Conservation (phyloP, 2,329 filamentous ascomycete species). For the Colletotrichum sidae region DNA sequence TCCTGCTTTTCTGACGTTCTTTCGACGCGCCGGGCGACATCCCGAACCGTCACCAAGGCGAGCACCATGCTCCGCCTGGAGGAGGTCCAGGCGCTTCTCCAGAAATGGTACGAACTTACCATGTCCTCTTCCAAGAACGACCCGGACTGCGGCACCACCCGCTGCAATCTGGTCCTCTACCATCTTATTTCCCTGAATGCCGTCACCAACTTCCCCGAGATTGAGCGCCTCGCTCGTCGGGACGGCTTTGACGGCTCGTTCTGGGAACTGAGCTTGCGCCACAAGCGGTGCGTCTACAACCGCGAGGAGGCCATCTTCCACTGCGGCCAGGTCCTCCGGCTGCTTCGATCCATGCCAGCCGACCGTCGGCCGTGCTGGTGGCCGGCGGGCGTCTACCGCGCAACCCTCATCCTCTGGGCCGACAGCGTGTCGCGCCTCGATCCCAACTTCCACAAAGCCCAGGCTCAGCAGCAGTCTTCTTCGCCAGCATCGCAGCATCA, state of each 20-base stretch:
- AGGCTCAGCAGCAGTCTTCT: slow-evolving; percentile 21
- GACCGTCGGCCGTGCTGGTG: slow-evolving; percentile 76
- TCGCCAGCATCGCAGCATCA: slow-evolving; percentile 36
- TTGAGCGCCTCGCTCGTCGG: slow-evolving; percentile 73
- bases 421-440: slow-evolving; percentile 62
- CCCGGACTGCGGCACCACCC: slow-evolving; percentile 68
- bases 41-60: slow-evolving; percentile 65
- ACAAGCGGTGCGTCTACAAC: slow-evolving; percentile 73
- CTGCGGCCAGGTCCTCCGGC: slow-evolving; percentile 73
- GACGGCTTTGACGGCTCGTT: slow-evolving; percentile 68
- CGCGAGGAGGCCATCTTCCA: slow-evolving; percentile 74
- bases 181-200: slow-evolving; percentile 78
- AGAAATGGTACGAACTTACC: slow-evolving; percentile 76
- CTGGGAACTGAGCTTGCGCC: slow-evolving; percentile 65
- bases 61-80: slow-evolving; percentile 71
- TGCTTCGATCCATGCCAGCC: slow-evolving; percentile 69
- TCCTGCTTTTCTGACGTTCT: slow-evolving; percentile 72
- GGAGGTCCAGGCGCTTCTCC: slow-evolving; percentile 72
- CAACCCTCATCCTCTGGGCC: slow-evolving; percentile 70
- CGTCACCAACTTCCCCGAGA: slow-evolving; percentile 74
- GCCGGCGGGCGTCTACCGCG: slow-evolving; percentile 78
- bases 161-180: slow-evolving; percentile 75
- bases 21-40: slow-evolving; percentile 52
- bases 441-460: slow-evolving; percentile 46
- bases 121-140: slow-evolving; percentile 66